Evolutionary conservation across 2,329 filamentous ascomycete species (phyloP).

Genomic region (Colletotrichum echinochloae): DNA sequence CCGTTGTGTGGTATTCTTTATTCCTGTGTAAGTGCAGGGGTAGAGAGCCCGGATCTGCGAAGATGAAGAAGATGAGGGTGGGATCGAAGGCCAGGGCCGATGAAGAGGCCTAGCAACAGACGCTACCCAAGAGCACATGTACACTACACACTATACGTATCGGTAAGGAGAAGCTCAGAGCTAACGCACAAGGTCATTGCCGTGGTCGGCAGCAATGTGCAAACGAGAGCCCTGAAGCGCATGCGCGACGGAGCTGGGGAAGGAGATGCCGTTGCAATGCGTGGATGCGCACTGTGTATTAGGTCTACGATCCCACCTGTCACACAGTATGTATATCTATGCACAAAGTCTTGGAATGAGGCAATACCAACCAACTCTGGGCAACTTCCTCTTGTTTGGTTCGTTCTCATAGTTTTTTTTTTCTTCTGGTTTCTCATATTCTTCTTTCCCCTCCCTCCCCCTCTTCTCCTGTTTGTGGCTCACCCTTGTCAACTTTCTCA

Average conservation of each 20-base stretch:
- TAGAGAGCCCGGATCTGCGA: background rate
- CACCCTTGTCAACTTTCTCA: background rate
- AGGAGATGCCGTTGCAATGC: background rate
- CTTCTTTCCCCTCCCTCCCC: too few species aligned
- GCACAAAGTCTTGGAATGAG: background rate
- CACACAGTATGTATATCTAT: slow-evolving; percentile 13
- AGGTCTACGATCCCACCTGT: rapidly evolving
- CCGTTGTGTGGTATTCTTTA: background rate
- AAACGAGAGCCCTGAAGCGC: slow-evolving; percentile 13
- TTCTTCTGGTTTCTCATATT: background rate
- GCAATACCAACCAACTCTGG: background rate
- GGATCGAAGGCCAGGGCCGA: background rate
- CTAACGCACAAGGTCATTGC: background rate
- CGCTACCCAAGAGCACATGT: background rate
- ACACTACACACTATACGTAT: background rate
- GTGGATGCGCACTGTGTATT: background rate
- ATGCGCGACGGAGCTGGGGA: slow-evolving; percentile 18
- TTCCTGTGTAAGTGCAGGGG: background rate
- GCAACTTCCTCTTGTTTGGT: background rate
- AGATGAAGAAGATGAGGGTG: background rate
- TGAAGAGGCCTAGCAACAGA: background rate
- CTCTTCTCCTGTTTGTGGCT: background rate
- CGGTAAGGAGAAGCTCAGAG: background rate
- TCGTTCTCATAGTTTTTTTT: background rate
- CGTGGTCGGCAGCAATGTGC: slow-evolving; percentile 4